phyloP scores from a whole-genome alignment of 1,284 basidiomycete genomes.

The Ganoderma sp. region DNA sequence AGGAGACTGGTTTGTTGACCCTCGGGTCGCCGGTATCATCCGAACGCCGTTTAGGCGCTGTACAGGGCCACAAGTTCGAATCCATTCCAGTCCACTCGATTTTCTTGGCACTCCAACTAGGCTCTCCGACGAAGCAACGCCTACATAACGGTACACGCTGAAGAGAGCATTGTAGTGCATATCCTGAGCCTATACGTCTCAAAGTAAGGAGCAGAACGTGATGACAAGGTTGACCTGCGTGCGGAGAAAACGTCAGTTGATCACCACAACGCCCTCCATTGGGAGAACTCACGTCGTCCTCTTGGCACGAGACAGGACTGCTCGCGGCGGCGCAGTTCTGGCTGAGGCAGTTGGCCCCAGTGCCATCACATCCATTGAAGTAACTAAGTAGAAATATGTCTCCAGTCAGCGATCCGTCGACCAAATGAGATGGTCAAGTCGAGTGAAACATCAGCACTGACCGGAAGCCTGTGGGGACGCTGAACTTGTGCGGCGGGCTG shows the following conservation, averaged over 20 bases:
- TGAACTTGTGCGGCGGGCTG: slow-evolving; percentile 46
- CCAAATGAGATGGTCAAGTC: no score
- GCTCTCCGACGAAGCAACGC: not conserved
- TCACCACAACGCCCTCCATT: not conserved
- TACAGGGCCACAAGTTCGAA: no score
- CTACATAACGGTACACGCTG: not conserved
- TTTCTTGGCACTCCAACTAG: no score
- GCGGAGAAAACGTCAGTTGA: no score
- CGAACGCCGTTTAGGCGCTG: no score
- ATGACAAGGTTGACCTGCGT: not conserved
- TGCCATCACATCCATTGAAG: slow-evolving; percentile 41
- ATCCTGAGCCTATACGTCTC: not conserved
- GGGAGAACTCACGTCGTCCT: slow-evolving; percentile 31
- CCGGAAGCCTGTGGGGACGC: slow-evolving; percentile 29
- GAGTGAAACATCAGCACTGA: not conserved
- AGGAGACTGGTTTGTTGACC: no score
- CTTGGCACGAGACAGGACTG: slow-evolving; percentile 45
- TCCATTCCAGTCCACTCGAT: no score
- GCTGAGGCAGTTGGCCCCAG: slow-evolving; percentile 33
- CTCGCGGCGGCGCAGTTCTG: slow-evolving; percentile 43
- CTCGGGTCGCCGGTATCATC: no score
- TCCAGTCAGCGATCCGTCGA: not conserved
- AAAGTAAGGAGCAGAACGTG: not conserved
- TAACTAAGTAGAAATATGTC: slow-evolving; percentile 23
- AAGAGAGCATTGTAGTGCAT: not conserved